Evolutionary conservation across 1,284 basidiomycete genomes (phyloP), one percentile per base, ranked within the genome.

Genomic region (Boletellus dicymbophilus): DNA sequence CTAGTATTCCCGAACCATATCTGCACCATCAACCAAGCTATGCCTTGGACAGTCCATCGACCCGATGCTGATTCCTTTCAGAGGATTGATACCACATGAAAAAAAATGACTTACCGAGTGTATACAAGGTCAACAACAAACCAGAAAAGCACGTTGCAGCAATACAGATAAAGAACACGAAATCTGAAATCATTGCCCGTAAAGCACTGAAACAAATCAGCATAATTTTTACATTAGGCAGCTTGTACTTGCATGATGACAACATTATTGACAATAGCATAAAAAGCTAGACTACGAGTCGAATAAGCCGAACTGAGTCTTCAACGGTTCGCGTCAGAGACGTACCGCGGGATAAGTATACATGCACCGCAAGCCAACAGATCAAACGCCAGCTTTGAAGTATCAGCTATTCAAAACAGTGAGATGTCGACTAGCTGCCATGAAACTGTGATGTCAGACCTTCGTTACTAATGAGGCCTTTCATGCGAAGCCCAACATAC

Each of bases 101-200:
- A 8, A 11, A 46, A 7, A 51, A 1, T 18, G 21, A 44, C 69
- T 52, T 65, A 76, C 90, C 86, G 6, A 95, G 77, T 2, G 82
- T 86, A 80, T 88, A 90, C 26, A 95, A 72, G 1, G 91, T 92
- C 70, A 94, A 92, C 18, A 92, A 75, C 34, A 95, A 73, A 5
- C 93, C 93, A 16, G 90, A 93, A 70, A 95, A 95, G 62, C 89
- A 91, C n/a, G 85, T 81, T 1, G 78, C 79, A 9, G 90, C 90
- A 36, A 95, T 85, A 15, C 79, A 77, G 61, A 95, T 91, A 73
- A 96, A 95, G 64, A 91, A 85, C 4, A 91, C 68, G 63, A 93
- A 95, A 49, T 93, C 87, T 0, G 81, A 73, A 28, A 85, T 81
- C 87, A 89, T 90, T 7, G 80, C 88, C 12, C 81, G 85, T 51